Conservation (phyloP, 2,329 filamentous ascomycete species). For the Calonectria hawksworthii region DNA sequence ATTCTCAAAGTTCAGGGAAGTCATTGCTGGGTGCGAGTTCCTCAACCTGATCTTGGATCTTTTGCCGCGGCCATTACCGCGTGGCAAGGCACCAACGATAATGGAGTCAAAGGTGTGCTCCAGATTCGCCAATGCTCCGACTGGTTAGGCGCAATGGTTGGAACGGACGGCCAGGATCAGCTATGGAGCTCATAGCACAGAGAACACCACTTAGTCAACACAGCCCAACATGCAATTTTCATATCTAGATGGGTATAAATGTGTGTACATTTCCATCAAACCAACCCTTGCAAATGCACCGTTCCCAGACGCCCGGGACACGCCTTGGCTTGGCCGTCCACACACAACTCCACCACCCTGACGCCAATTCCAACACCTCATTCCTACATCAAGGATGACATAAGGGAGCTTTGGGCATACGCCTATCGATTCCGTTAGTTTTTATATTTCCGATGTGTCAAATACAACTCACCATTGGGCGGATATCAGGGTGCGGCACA, state of each 20-base stretch:
- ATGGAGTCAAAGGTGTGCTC: slow-evolving; percentile 64
- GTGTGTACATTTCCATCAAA: slow-evolving; percentile 45
- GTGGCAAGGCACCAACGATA: slow-evolving; percentile 66
- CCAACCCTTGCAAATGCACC: slow-evolving; percentile 43
- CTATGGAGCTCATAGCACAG: slow-evolving; percentile 61
- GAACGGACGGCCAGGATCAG: slow-evolving; percentile 57
- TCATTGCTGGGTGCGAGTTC: slow-evolving; percentile 76
- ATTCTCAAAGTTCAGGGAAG: slow-evolving; percentile 72
- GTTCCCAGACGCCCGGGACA: slow-evolving; percentile 45
- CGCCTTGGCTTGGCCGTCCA: slow-evolving; percentile 31
- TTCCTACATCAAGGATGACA: slow-evolving; percentile 79
- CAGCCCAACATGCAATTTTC: slow-evolving; percentile 34
- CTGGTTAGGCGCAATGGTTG: slow-evolving; percentile 73
- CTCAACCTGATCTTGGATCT: slow-evolving; percentile 69
- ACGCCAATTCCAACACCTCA: slow-evolving; percentile 34
- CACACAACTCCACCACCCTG: slow-evolving; percentile 13
- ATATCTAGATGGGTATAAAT: slow-evolving; percentile 46
- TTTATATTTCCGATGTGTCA: background rate
- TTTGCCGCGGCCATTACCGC: slow-evolving; percentile 77
- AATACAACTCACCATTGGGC: slow-evolving; percentile 79
- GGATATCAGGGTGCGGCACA: slow-evolving; percentile 95
- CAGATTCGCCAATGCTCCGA: slow-evolving; percentile 71
- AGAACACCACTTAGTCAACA: background rate
- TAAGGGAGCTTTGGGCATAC: slow-evolving; percentile 87
- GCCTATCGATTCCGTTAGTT: slow-evolving; percentile 65